These are phyloP conservation scores for Aurifilum marmelostoma DNA, from an alignment of 2,329 filamentous ascomycete species.

Conservation along the genomic window DNA sequence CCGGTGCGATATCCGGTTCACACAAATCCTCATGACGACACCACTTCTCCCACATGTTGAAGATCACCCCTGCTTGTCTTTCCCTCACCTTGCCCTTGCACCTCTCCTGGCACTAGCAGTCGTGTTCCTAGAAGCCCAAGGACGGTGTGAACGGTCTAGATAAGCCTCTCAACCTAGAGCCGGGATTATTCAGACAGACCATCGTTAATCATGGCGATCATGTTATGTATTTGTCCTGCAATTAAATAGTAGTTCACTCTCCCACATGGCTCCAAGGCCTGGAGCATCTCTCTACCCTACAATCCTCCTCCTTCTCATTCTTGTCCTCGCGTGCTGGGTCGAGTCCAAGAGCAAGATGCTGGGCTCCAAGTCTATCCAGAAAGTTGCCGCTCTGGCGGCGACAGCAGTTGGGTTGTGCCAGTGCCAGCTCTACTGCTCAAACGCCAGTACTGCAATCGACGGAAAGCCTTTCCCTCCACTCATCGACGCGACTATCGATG, in stretches of 20 bases:
- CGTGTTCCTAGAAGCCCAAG: neutral
- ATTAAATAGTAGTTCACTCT: neutral
- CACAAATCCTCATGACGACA: conserved; percentile 12
- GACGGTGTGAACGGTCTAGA: neutral
- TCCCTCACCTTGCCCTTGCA: neutral
- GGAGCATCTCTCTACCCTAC: neutral
- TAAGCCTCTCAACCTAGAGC: conserved; percentile 3
- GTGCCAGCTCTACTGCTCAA: neutral
- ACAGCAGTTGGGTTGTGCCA: conserved; percentile 3
- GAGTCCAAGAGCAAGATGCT: conserved; percentile 9
- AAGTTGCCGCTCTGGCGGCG: conserved; percentile 6
- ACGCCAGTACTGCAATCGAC: conserved; percentile 7
- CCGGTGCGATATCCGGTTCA: neutral
- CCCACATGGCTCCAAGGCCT: neutral
- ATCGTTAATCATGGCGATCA: conserved; percentile 1
- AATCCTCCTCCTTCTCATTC: neutral
- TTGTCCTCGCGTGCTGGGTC: neutral
- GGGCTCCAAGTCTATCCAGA: conserved; percentile 5
- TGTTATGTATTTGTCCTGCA: neutral
- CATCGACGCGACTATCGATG: conserved; percentile 39
- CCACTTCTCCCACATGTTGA: neutral
- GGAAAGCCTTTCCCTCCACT: conserved; percentile 37
- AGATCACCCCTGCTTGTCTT: neutral
- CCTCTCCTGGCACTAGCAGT: conserved; percentile 3
- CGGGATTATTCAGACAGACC: neutral